Evolutionary conservation across 257 asterid genomes (phyloP), one percentile per base, ranked within the genome.

Genomic region (Solanum clarkiae): DNA sequence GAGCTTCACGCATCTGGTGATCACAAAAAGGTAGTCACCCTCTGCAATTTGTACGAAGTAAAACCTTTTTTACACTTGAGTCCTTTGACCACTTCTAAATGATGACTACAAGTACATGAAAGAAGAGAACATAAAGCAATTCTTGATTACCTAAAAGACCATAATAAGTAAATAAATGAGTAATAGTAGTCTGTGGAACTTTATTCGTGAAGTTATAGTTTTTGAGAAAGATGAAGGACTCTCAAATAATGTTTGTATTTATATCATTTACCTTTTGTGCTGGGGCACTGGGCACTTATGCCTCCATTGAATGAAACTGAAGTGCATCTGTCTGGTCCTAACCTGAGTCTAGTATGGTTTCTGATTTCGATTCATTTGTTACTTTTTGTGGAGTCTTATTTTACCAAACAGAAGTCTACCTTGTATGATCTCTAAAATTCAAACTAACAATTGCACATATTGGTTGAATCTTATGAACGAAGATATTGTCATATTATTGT

Each of bases 1-100:
- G 95, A 92, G 77, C 44, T 18, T 80, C 93, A 90, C 81, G 88
- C 94, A 68, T 81, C 93, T 49, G 98, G 95, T 42, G 99, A 97
- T 91, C 98, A 89, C 88, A 88, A 92, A 91, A 88, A 93, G 98
- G 99, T 97, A 79, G 83, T 53, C 24, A 10, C 47, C 36, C 63
- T 69, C 32, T 75, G 83, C 59, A 60, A 60, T 83, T 80, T 49
- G 22, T 80, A 57, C 74, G 65, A 66, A 51, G 83, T 26, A 85
- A 56, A 44, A 11, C 32, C 80, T 72, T 45, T 72, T 72, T 12
- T 45, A 3, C 40, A 7, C 36, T 72, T 44, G 57, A 45, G 56
- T 72, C 16, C 36, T 72, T 72, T 45, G 10, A 7, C 53, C 47
- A 20, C 65, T 79, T 20, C 29, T 79, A 79, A 79, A 79, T 79